A percentile compares a stretch with the other conserved stretches of the same genome.
Evolutionary conservation across 202 grass and related monocot species (phyloP).

Genomic region (Schoenoplectus tabernaemontani): DNA sequence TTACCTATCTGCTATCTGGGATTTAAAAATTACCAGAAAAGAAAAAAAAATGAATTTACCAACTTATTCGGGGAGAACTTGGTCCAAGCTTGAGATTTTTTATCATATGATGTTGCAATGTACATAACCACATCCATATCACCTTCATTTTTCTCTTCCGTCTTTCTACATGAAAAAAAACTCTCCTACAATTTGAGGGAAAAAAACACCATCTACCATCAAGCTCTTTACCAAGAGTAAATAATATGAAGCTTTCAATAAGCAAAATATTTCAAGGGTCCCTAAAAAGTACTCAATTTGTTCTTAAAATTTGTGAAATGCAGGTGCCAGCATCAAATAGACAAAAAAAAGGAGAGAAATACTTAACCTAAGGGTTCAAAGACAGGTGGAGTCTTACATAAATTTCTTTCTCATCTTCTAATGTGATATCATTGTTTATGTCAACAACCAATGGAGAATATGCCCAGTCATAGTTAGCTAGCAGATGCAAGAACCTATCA

Average conservation of each 20-base stretch:
- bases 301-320: conserved; percentile 5
- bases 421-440: conserved; percentile 85
- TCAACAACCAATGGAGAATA: conserved; percentile 86
- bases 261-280: background rate
- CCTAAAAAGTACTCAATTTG: background rate
- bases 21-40: background rate
- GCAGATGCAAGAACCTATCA: conserved; percentile 71
- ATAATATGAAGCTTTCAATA: background rate
- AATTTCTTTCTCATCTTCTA: conserved; percentile 78
- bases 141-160: conserved; percentile 64
- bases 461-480: conserved; percentile 83
- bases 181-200: conserved; percentile 41
- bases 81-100: conserved; percentile 89
- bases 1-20: background rate
- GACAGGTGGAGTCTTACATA: conserved; percentile 36
- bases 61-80: conserved; percentile 65
- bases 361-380: background rate
- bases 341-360: conserved; percentile 4
- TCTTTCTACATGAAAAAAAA: conserved; percentile 74
- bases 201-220: background rate
- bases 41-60: conserved; percentile 38
- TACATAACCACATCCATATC: conserved; percentile 65
- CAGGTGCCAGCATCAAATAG: conserved; percentile 6
- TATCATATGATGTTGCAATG: conserved; percentile 86
- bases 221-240: background rate